These are phyloP conservation scores for Albatrellus sp. DNA, from an alignment of 1,284 basidiomycete species.

Conservation along the genomic window DNA sequence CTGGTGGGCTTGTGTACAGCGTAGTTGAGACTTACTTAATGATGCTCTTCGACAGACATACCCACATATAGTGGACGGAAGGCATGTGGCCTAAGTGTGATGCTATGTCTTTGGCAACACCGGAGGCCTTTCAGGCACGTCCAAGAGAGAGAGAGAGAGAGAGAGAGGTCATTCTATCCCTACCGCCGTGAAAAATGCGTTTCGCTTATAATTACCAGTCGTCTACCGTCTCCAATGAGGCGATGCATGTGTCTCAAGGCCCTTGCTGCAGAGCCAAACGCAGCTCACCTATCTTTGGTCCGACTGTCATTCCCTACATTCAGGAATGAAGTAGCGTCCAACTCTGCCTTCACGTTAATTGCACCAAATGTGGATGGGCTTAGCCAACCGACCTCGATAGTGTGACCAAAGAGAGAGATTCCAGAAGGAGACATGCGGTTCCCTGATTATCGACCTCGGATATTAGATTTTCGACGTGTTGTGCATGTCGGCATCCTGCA, in stretches of 20 bases:
- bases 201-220: neutral
- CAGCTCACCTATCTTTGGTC: slow-evolving; percentile 42
- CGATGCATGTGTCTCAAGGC: slow-evolving; percentile 23
- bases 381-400: slow-evolving; percentile 23
- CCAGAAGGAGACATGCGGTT: neutral
- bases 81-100: slow-evolving; percentile 50
- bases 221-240: neutral
- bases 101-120: slow-evolving; percentile 43
- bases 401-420: slow-evolving; percentile 5
- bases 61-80: slow-evolving; percentile 50
- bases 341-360: slow-evolving; percentile 38
- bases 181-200: slow-evolving; percentile 38
- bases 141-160: slow-evolving; percentile 43
- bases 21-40: neutral
- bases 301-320: slow-evolving; percentile 27
- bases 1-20: slow-evolving; percentile 28
- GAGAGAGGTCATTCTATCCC: slow-evolving; percentile 59
- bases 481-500: slow-evolving; percentile 33
- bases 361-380: slow-evolving; percentile 63
- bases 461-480: slow-evolving; percentile 50
- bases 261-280: slow-evolving; percentile 37
- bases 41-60: slow-evolving; percentile 27
- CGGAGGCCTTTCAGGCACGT: slow-evolving; percentile 38
- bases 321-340: slow-evolving; percentile 25
- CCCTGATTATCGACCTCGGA: slow-evolving; percentile 12